Base-by-base conservation (phyloP, 805 yeast species). In the Cyberlindnera suaveolens region DNA sequence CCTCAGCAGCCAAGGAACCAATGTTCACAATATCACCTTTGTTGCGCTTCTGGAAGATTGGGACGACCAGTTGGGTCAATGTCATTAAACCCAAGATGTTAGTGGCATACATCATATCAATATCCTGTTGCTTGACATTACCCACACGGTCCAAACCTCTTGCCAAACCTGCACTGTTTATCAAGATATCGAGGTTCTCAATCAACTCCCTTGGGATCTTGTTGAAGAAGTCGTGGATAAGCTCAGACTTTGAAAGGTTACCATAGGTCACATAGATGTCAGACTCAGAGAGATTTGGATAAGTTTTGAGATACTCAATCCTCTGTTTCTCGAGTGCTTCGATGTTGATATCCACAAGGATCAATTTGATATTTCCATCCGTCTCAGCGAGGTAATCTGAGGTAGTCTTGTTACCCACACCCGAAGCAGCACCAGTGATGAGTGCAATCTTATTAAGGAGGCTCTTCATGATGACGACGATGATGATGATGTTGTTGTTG, bases 371-470 rank as follows among this genome's bases (percentile, higher is more conserved):
- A 14, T 78, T 61, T 15, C 95, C 95, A 38, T 76, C 68, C 26
- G 90, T 73, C 13, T 83, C 82, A 16, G 51, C 77, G 20, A 96
- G 88, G 52, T 86, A 79, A 60, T 89, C 95, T 42, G 70, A 66
- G 14, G 96, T 96, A 14, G 96, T 87, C 44, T 93, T 91, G 50
- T 78, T 78, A 6, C 98, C 98, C 56, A 90, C 91, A 39, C 98
- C 98, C 6, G 96, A 80, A 29, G 96, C 85, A 7, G 97, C 97
- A 46, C 97, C 98, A 15, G 98, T 87, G 54, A 90, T 82, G 23
- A 90, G 74, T 8, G 86, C 75, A 18, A 79, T 77, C 60, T 90
- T 89, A 42, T 34, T 18, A 30, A 32, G 31, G 26, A 34, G 36
- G 27, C 16, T 23, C 13, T 33, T 33, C 35, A 33, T 33, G 5